Conservation (phyloP, 169 alveolate genomes). For the Theileria equi region DNA sequence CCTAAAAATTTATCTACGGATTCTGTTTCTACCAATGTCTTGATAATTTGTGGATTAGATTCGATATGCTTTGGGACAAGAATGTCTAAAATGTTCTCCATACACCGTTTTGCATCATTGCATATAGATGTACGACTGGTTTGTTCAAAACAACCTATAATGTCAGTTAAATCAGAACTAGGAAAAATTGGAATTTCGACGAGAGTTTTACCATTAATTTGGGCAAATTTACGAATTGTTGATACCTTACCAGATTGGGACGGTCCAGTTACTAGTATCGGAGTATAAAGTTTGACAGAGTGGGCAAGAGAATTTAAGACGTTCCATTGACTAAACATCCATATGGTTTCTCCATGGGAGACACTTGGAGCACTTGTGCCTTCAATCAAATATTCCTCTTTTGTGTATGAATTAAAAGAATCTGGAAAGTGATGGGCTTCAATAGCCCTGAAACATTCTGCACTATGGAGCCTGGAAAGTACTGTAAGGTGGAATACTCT, state of each 20-base stretch:
- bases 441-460: too few species aligned
- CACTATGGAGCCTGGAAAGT: slow-evolving; percentile 31
- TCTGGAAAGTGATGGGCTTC: too few species aligned
- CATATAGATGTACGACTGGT: slow-evolving; percentile 8
- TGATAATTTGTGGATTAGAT: too few species aligned
- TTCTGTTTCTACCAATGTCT: background rate
- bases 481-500: slow-evolving; percentile 20
- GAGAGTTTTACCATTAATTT: slow-evolving; percentile 34
- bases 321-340: slow-evolving; percentile 32
- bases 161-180: slow-evolving; percentile 75
- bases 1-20: background rate
- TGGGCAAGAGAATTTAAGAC: slow-evolving; percentile 1
- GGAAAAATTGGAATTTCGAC: slow-evolving; percentile 72
- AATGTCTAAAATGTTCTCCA: too few species aligned
- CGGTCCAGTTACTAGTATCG: slow-evolving; percentile 65
- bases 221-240: slow-evolving; percentile 46
- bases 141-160: slow-evolving; percentile 81
- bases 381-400: background rate
- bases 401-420: too few species aligned
- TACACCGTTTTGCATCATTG: background rate
- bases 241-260: slow-evolving; percentile 63
- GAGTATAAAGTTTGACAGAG: slow-evolving; percentile 30
- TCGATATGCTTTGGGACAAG: background rate
- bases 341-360: slow-evolving; percentile 5
- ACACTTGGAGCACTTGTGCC: background rate